Percentiles rank a stretch among this genome's conserved stretches.
Conservation (phyloP, 176 grass and related monocot genomes). For the Hyparrhenia diplandra region DNA sequence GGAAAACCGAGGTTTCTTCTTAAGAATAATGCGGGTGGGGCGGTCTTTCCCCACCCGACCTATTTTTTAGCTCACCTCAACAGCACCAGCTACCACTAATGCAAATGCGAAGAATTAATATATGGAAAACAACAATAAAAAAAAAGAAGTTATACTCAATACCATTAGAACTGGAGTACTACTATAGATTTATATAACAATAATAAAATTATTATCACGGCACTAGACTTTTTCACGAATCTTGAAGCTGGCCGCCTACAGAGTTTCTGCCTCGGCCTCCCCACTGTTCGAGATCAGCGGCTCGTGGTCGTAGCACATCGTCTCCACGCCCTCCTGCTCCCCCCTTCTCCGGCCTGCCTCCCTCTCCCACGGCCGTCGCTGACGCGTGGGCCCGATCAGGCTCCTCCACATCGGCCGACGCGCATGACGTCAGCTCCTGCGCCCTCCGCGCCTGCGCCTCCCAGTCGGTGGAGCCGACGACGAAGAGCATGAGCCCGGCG, state of each 20-base stretch:
- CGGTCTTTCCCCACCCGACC: too few relatives aligned
- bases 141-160: background rate
- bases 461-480: slow-evolving; percentile 87
- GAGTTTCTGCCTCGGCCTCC: background rate
- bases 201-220: too few relatives aligned
- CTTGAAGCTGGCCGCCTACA: slow-evolving; percentile 24
- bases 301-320: slow-evolving; percentile 15
- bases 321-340: slow-evolving; percentile 19
- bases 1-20: too few relatives aligned
- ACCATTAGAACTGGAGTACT: background rate
- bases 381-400: background rate
- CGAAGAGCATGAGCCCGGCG: slow-evolving; percentile 74
- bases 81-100: background rate
- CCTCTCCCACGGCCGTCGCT: background rate
- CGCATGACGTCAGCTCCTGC: slow-evolving; percentile 36
- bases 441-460: slow-evolving; percentile 71
- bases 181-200: too few relatives aligned
- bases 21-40: too few relatives aligned
- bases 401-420: background rate
- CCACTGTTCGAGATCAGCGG: slow-evolving; percentile 45
- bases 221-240: slow-evolving; percentile 15
- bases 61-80: too few relatives aligned
- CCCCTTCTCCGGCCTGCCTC: slow-evolving; percentile 38
- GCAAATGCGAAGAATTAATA: background rate
- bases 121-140: background rate